A percentile compares a stretch with the other conserved stretches of the same genome.
These are phyloP conservation scores for Pythium rhizo-oryzae DNA, from an alignment of 352 stramenopile genomes.

Conservation along the genomic window DNA sequence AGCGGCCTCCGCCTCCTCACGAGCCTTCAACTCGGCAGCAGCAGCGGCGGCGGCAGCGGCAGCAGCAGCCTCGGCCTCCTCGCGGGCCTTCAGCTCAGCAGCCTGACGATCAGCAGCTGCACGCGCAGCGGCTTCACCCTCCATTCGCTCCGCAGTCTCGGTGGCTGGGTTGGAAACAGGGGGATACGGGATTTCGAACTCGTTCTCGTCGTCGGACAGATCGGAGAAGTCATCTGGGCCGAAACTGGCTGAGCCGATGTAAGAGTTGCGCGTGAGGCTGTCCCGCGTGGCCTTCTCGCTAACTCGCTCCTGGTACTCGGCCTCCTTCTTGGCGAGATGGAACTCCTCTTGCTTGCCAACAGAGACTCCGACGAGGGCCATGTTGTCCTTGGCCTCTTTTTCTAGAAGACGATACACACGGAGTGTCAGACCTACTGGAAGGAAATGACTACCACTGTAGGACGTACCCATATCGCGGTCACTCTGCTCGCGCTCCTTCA, in stretches of 20 bases:
- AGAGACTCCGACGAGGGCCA: conserved; percentile 22
- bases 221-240: conserved; percentile 26
- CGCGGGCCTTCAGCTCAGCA: neutral
- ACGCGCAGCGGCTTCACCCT: conserved; percentile 10
- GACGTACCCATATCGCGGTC: conserved; percentile 26
- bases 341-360: conserved; percentile 29
- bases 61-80: neutral
- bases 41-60: conserved; percentile 5
- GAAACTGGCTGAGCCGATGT: conserved; percentile 18
- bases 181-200: conserved; percentile 13
- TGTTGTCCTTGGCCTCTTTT: conserved; percentile 31
- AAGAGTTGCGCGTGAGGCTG: conserved; percentile 27
- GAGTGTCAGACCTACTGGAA: neutral
- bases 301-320: conserved; percentile 23
- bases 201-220: conserved; percentile 15
- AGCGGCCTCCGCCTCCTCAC: neutral
- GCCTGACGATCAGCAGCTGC: conserved; percentile 7
- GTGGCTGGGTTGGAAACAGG: conserved; percentile 25
- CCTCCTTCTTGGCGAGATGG: conserved; percentile 19
- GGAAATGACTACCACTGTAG: neutral
- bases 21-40: neutral
- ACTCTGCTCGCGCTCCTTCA: conserved; percentile 22
- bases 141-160: conserved; percentile 13
- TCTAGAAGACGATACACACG: neutral
- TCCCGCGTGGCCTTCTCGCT: conserved; percentile 29